Percentiles rank a stretch among this genome's conserved stretches.
Evolutionary conservation across 2,329 filamentous ascomycete genomes (phyloP).

Genomic region (Hirsutella rhossiliensis): DNA sequence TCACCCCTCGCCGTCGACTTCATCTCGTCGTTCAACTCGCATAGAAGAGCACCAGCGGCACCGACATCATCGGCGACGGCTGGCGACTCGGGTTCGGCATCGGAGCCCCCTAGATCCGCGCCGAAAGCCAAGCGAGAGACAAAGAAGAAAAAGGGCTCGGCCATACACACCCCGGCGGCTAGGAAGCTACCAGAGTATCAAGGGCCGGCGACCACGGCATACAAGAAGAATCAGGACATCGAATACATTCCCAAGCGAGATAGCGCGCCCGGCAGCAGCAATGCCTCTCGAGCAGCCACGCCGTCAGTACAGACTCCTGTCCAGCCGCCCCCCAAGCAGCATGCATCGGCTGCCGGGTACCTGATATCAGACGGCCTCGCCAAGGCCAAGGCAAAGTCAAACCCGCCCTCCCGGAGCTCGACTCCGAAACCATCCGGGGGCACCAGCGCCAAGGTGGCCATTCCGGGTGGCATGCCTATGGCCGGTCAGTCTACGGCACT

Average conservation of each 20-base stretch:
- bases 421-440: conserved; percentile 39
- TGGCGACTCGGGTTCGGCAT: conserved; percentile 2
- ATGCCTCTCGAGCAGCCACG: conserved; percentile 23
- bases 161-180: conserved; percentile 51
- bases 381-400: conserved; percentile 44
- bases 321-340: conserved; percentile 37
- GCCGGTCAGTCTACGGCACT: conserved; percentile 66
- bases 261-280: conserved; percentile 25
- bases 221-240: conserved; percentile 60
- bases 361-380: conserved; percentile 65
- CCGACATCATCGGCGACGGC: conserved; percentile 2
- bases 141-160: conserved; percentile 43
- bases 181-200: conserved; percentile 18
- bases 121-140: conserved; percentile 35
- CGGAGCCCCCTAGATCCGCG: conserved; percentile 25
- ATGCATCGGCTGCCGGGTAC: conserved; percentile 54
- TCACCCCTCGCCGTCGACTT: conserved; percentile 67
- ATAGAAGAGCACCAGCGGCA: conserved; percentile 28
- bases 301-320: conserved; percentile 18
- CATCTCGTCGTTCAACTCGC: conserved; percentile 69
- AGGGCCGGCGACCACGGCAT: conserved; percentile 49
- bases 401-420: conserved; percentile 36
- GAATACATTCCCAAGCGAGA: conserved; percentile 56
- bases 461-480: conserved; percentile 71
- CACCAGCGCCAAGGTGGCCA: conserved; percentile 52